Evolutionary conservation across 495 filamentous ascomycete genomes (phyloP), one percentile per base, ranked within the genome.

Genomic region (Penicillium maclennaniae): DNA sequence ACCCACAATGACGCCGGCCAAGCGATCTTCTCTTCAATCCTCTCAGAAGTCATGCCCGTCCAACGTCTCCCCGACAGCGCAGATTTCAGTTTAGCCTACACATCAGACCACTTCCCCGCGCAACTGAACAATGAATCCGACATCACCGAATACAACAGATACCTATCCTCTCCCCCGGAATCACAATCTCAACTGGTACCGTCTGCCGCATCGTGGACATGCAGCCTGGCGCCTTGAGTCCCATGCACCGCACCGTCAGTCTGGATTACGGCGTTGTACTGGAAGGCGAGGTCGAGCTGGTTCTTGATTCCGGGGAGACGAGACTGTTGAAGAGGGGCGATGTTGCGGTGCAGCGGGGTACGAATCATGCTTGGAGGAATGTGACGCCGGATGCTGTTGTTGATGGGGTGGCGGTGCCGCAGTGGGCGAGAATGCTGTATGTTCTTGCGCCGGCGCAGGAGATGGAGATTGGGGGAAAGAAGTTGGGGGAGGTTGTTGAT

Each of bases 191-290:
- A 12, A 73, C 69, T 10, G 82, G 82, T 31, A 69, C 69, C 8
- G 60, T 71, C 3, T 76, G 72, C 46, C 73, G 70, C 49, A 89
- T 53, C 78, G 87, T 58, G 60, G 88, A 67, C 79, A 87, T 76
- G 71, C 86, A 27, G 69, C 90, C 72, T 74, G 81, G 39, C 72
- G 75, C 58, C 69, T 80, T 66, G 76, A 87, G 46, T 79, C 56
- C 70, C 1, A 76, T 92, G 86, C 89, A 92, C 60, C 76, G 87
- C 1, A 90, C 89, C 1, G 76, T 84, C 53, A 81, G 75, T 1
- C 60, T 91, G 2, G 88, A 91, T 57, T 91, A 87, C 51, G 87
- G 86, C 4, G 78, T 90, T 53, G 80, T 91, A 25, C 51, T 92
- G 7, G 87, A 90, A 62, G 87, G 88, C 0, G 69, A 79, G 59